phyloP scores from a whole-genome alignment of 495 filamentous ascomycete genomes.

The Oidiodendron maius region DNA sequence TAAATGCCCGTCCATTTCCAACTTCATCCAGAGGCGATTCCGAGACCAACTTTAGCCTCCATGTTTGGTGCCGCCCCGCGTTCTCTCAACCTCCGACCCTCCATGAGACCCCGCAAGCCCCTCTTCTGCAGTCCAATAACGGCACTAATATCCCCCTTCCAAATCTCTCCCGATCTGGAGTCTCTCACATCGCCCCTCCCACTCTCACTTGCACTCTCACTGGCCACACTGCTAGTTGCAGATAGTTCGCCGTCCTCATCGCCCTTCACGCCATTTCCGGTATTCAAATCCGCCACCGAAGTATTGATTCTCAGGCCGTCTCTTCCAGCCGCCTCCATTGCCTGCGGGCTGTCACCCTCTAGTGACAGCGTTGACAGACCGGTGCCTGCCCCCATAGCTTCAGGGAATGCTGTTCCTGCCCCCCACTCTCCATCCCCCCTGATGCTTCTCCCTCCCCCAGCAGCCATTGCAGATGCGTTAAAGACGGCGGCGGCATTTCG shows the following conservation, averaged over 20 bases:
- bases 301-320: constrained; percentile 26
- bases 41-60: too few species aligned
- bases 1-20: too few species aligned
- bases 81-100: constrained; percentile 82
- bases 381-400: not conserved
- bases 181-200: constrained; percentile 13
- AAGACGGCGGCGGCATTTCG: constrained; percentile 95
- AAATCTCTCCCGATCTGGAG: constrained; percentile 45
- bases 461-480: constrained; percentile 97
- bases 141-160: constrained; percentile 79
- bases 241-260: constrained; percentile 32
- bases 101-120: constrained; percentile 88
- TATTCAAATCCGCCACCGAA: constrained; percentile 17
- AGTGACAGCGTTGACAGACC: constrained; percentile 6
- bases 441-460: constrained; percentile 70
- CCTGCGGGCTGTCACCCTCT: not conserved
- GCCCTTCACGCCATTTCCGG: constrained; percentile 17
- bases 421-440: constrained; percentile 20
- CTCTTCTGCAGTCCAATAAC: constrained; percentile 97
- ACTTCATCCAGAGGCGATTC: too few species aligned
- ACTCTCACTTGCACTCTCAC: constrained; percentile 22
- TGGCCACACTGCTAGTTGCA: constrained; percentile 34
- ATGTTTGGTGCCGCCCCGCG: constrained; percentile 45
- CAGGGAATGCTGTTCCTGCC: not conserved
- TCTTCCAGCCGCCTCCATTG: constrained; percentile 6